These are phyloP conservation scores for Candida pseudofarinosa DNA, from an alignment of 805 yeast genomes.

Conservation along the genomic window DNA sequence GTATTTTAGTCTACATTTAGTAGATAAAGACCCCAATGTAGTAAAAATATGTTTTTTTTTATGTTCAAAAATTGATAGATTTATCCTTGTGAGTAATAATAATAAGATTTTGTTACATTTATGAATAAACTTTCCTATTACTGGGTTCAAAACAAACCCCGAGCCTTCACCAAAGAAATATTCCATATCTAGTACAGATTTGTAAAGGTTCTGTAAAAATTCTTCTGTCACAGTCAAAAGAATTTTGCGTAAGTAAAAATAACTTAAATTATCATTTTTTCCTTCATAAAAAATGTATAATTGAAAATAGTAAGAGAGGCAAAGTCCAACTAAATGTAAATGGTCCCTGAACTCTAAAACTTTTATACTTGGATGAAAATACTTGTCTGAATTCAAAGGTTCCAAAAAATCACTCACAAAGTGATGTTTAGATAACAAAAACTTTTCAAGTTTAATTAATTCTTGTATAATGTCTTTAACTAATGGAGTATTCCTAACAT, in stretches of 20 bases:
- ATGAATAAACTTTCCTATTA: conserved; percentile 30
- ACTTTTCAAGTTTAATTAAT: background rate
- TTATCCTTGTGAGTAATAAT: conserved; percentile 5
- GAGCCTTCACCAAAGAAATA: conserved; percentile 21
- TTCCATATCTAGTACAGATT: conserved; percentile 15
- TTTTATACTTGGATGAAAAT: conserved; percentile 2
- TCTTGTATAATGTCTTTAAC: background rate
- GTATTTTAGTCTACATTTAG: background rate
- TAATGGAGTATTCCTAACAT: background rate
- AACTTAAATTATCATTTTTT: conserved; percentile 23
- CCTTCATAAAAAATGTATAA: conserved; percentile 38
- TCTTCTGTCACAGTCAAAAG: conserved; percentile 18
- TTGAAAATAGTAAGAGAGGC: conserved; percentile 25
- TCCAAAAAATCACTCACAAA: conserved; percentile 5
- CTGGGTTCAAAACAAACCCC: conserved; percentile 26
- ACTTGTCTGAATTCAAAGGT: conserved; percentile 4
- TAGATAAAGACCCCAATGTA: background rate
- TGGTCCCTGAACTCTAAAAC: conserved; percentile 11
- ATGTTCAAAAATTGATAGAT: conserved; percentile 3
- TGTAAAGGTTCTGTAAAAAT: conserved; percentile 21
- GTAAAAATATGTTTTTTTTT: conserved; percentile 3
- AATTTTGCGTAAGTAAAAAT: conserved; percentile 28
- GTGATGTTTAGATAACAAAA: background rate
- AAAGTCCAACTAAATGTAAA: conserved; percentile 20
- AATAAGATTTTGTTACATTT: conserved; percentile 21